Evolutionary conservation across 805 yeast genomes (phyloP).

Genomic region (Ogataea paraovalis): DNA sequence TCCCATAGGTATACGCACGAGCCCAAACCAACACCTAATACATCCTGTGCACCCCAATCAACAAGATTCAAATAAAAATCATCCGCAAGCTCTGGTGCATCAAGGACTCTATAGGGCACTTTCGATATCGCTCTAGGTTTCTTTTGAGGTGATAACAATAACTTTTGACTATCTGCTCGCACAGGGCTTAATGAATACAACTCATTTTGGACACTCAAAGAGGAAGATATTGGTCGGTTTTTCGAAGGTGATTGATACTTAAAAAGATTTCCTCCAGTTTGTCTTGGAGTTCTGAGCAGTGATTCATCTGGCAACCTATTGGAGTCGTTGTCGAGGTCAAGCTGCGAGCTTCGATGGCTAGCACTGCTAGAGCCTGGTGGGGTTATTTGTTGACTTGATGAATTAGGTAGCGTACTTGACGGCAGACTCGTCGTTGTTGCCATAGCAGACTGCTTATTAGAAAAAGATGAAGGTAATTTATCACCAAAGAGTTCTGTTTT

Average conservation of each 20-base stretch:
- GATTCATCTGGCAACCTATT: conserved; percentile 16
- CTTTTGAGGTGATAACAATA: conserved; percentile 78
- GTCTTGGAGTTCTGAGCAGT: conserved; percentile 30
- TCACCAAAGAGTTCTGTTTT: conserved; percentile 92
- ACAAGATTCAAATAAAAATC: conserved; percentile 89
- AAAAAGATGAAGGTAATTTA: conserved; percentile 49
- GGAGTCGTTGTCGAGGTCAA: conserved; percentile 10
- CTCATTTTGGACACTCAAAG: conserved; percentile 62
- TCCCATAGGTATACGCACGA: conserved; percentile 89
- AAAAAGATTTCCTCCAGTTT: conserved; percentile 51
- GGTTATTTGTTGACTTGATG: conserved; percentile 19
- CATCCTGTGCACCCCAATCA: conserved; percentile 92
- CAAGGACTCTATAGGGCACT: conserved; percentile 88
- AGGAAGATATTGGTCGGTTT: conserved; percentile 55
- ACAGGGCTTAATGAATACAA: conserved; percentile 82
- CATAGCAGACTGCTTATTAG: conserved; percentile 11
- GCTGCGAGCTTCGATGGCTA: conserved; percentile 16
- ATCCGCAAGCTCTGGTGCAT: conserved; percentile 93
- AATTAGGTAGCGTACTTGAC: conserved; percentile 6
- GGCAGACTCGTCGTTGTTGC: not conserved
- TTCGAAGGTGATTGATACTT: conserved; percentile 72
- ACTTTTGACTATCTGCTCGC: conserved; percentile 77
- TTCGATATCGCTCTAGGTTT: conserved; percentile 73
- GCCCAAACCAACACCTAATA: conserved; percentile 86
- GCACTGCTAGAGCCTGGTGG: conserved; percentile 26